Conservation (phyloP, 2,329 filamentous ascomycete genomes). For the Coniella lustricola region DNA sequence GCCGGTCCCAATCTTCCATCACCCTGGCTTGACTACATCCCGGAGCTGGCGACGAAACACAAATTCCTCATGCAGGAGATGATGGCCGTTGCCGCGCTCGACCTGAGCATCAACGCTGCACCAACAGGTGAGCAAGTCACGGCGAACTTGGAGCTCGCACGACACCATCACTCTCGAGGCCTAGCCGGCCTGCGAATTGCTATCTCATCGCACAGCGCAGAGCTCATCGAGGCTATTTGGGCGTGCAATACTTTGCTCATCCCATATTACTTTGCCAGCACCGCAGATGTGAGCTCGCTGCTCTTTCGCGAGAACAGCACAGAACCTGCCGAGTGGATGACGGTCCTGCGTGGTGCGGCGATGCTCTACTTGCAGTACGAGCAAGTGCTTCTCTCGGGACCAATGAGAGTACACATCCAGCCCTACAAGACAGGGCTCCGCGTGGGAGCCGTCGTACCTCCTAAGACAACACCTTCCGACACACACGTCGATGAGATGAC, state of each 20-base stretch:
- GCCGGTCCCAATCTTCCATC: constrained; percentile 15
- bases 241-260: constrained; percentile 21
- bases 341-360: constrained; percentile 19
- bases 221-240: constrained; percentile 19
- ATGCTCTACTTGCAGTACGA: constrained; percentile 11
- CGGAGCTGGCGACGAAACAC: constrained; percentile 18
- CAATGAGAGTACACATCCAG: constrained; percentile 17
- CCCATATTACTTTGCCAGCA: constrained; percentile 20
- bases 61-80: constrained; percentile 22
- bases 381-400: constrained; percentile 11
- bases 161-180: constrained; percentile 20
- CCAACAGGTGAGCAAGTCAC: not conserved
- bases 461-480: constrained; percentile 6
- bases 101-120: constrained; percentile 13
- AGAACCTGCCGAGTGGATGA: constrained; percentile 21
- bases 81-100: constrained; percentile 20
- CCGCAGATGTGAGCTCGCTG: constrained; percentile 18
- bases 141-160: constrained; percentile 16
- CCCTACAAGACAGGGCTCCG: constrained; percentile 6
- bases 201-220: constrained; percentile 10
- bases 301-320: constrained; percentile 19
- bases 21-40: constrained; percentile 18
- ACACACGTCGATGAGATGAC: constrained; percentile 1
- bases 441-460: not conserved
- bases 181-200: constrained; percentile 20